These are phyloP conservation scores for Brettanomyces anomalus DNA, from an alignment of 805 yeast species.

Conservation along the genomic window DNA sequence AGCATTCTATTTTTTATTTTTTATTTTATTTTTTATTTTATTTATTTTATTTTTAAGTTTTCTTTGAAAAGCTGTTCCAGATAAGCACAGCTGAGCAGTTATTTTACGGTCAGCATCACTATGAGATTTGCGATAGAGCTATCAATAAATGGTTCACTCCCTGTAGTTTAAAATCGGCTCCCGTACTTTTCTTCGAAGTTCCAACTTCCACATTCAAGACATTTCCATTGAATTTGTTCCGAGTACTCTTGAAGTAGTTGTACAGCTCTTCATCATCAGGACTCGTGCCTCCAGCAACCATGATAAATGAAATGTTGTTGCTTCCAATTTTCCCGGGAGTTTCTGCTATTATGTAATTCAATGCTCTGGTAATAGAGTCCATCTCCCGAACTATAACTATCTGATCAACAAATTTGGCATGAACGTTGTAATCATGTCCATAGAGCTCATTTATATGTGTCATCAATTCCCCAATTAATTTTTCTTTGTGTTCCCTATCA, in stretches of 20 bases:
- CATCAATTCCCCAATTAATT: constrained; percentile 75
- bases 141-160: constrained; percentile 65
- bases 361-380: constrained; percentile 47
- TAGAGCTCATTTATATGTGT: constrained; percentile 76
- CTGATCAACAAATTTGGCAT: constrained; percentile 66
- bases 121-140: constrained; percentile 27
- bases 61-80: no score
- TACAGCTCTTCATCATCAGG: constrained; percentile 63
- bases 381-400: constrained; percentile 65
- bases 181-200: constrained; percentile 21
- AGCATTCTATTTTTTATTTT: no score
- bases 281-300: constrained; percentile 58
- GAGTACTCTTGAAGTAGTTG: constrained; percentile 37
- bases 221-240: constrained; percentile 28
- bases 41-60: no score
- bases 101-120: no score
- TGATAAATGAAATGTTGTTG: constrained; percentile 31
- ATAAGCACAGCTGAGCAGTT: no score
- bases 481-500: constrained; percentile 51
- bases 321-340: constrained; percentile 3
- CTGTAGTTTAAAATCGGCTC: constrained; percentile 53
- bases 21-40: no score
- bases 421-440: constrained; percentile 48
- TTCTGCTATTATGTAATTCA: constrained; percentile 40
- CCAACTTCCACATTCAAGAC: constrained; percentile 58